A percentile compares a stretch with the other conserved stretches of the same genome.
These are phyloP conservation scores for Puccinia novopanici DNA, from an alignment of 1,284 basidiomycete genomes.

Conservation along the genomic window DNA sequence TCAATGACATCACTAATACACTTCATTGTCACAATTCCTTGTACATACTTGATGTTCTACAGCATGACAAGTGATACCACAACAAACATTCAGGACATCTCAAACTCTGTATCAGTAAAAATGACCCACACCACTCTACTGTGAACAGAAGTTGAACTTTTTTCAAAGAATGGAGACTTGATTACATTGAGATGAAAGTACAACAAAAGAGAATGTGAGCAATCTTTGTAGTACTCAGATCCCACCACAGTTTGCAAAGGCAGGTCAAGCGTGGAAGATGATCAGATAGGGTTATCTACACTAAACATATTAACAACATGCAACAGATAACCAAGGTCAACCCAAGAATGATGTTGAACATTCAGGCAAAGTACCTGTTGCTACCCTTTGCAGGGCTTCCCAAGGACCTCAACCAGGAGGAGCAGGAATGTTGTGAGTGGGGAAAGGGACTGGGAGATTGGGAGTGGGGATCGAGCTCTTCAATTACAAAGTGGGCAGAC, in stretches of 20 bases:
- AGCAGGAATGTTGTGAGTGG: constrained; percentile 20
- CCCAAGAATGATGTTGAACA: constrained; percentile 6
- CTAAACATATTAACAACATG: neutral
- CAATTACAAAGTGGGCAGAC: too few relatives aligned
- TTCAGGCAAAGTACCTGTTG: neutral
- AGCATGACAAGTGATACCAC: too few relatives aligned
- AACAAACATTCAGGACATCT: too few relatives aligned
- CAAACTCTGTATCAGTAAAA: too few relatives aligned
- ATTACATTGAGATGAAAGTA: neutral
- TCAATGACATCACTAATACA: too few relatives aligned
- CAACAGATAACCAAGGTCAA: neutral
- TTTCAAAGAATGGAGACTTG: too few relatives aligned
- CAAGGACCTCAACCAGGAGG: neutral
- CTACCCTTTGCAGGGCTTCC: constrained; percentile 7
- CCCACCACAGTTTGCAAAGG: constrained; percentile 1
- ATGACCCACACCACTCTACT: too few relatives aligned
- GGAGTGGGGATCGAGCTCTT: too few relatives aligned
- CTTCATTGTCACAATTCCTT: too few relatives aligned
- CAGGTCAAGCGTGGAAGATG: constrained; percentile 19
- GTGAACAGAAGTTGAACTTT: too few relatives aligned
- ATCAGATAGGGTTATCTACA: neutral
- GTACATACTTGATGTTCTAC: too few relatives aligned
- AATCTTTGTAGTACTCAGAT: constrained; percentile 1
- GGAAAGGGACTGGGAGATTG: too few relatives aligned
- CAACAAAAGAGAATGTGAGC: neutral